A percentile compares a stretch with the other conserved stretches of the same genome.
Conservation (phyloP, 2,329 filamentous ascomycete genomes). For the Neurospora sp. region DNA sequence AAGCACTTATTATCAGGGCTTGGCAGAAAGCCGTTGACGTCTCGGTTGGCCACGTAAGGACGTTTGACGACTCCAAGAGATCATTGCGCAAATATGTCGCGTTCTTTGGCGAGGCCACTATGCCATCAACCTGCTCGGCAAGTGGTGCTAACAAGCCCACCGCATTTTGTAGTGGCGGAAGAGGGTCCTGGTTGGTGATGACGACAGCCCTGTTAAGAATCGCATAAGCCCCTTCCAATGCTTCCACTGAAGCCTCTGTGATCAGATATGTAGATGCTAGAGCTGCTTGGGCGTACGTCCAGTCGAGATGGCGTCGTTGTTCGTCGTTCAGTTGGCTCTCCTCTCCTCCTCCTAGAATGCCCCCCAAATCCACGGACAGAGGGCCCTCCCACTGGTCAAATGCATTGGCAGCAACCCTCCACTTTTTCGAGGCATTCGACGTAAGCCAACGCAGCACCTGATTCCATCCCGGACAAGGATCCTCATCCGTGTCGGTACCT, state of each 20-base stretch:
- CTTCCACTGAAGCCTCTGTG: conserved; percentile 47
- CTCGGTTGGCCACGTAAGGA: conserved; percentile 51
- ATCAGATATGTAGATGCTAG: conserved; percentile 60
- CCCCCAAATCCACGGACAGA: conserved; percentile 58
- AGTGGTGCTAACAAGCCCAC: conserved; percentile 36
- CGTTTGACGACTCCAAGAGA: conserved; percentile 50
- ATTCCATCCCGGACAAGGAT: conserved; percentile 55
- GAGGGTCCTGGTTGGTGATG: conserved; percentile 50
- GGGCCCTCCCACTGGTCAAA: conserved; percentile 68
- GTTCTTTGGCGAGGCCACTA: conserved; percentile 30
- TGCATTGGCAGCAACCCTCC: conserved; percentile 51
- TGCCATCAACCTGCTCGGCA: conserved; percentile 21
- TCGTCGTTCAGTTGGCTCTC: conserved; percentile 34
- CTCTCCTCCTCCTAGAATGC: conserved; percentile 31
- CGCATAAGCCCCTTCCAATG: conserved; percentile 49
- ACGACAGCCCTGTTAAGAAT: conserved; percentile 50
- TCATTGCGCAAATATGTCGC: conserved; percentile 37
- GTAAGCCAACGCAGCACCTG: conserved; percentile 59
- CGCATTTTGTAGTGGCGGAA: conserved; percentile 40
- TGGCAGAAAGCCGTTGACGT: conserved; percentile 50
- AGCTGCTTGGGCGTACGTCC: conserved; percentile 56
- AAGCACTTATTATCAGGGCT: conserved; percentile 53
- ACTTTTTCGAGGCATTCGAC: conserved; percentile 46
- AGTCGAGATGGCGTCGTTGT: conserved; percentile 48
- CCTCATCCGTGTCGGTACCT: conserved; percentile 9